Evolutionary conservation across 2,329 filamentous ascomycete species (phyloP), one percentile per base, ranked within the genome.

Genomic region (Tricladium varicosporioides): DNA sequence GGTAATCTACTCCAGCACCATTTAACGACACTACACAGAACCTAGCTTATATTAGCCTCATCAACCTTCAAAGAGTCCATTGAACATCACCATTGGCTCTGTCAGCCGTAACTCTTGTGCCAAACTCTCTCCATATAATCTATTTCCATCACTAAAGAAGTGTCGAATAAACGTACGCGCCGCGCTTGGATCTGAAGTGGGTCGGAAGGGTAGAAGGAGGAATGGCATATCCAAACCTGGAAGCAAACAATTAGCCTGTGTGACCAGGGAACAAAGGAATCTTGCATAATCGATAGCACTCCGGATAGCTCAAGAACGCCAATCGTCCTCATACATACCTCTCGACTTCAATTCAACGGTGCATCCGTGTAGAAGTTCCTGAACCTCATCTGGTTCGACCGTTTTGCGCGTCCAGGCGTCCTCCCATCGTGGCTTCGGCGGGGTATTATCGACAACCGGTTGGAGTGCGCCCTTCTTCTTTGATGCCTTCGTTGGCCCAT

Each of bases 1-100:
- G 88, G 85, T 51, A 99, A 78, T 75, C 94, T 85, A 72, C 91
- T 92, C 94, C 94, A 99, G 74, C 93, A 97, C 94, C 94, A 99
- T 78, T 97, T 99, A 63, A 94, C 80, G 44, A 97, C 92, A 67
- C 92, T 94, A 63, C 92, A 92, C 53, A 99, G 83, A 56, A 96
- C 92, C 91, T 96, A 61, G 31, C 42, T 32, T 16, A 49, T 50
- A 51, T 74, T 67, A 73, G 66, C 49, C 22, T 45, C 16, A 8
- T 48, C 14, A 4, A 1, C 57, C 57, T 19, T 22, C 36, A 27
- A 57, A 51, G 55, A 11, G 63, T 27, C 56, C 45, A 57, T 48
- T 54, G 50, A 52, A 60, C 67, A 84, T 64, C 80, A 97, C 93
- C 88, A 96, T 91, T 58, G 93, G 92, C 74, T 97, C 93, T 22